Conservation (phyloP, 768 basidiomycete species). For the Rhodotorula sphaerocarpa region DNA sequence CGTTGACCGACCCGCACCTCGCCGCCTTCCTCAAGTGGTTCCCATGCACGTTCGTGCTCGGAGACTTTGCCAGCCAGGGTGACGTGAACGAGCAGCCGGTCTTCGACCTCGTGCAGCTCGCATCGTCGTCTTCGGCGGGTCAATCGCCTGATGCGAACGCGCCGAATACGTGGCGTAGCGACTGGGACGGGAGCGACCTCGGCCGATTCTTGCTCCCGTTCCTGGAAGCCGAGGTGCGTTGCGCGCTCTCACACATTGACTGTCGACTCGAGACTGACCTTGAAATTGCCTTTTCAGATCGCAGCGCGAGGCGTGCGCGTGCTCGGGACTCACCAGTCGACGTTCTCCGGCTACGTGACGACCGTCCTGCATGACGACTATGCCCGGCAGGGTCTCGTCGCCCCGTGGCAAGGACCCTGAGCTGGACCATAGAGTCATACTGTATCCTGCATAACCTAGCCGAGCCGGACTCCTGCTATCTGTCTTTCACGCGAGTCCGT, state of each 20-base stretch:
- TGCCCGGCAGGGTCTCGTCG: neutral
- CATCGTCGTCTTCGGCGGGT: too few species aligned
- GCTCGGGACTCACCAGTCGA: conserved; percentile 14
- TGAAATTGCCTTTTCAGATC: neutral
- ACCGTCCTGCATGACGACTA: conserved; percentile 14
- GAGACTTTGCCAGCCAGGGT: conserved; percentile 46
- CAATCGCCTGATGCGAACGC: neutral
- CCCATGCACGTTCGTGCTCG: conserved; percentile 57
- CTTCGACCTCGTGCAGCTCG: neutral
- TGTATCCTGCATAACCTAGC: too few species aligned
- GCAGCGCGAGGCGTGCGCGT: conserved; percentile 11
- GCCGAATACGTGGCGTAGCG: conserved; percentile 11
- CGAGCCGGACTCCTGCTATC: too few species aligned
- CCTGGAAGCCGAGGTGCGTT: conserved; percentile 24
- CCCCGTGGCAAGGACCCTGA: neutral
- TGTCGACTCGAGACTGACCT: too few species aligned
- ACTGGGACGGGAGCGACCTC: conserved; percentile 16
- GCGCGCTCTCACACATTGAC: too few species aligned
- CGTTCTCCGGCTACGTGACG: conserved; percentile 7
- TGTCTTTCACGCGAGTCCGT: too few species aligned
- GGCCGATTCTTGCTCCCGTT: conserved; percentile 13
- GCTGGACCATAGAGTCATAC: too few species aligned
- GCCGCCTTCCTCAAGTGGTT: conserved; percentile 51
- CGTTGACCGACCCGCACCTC: conserved; percentile 48
- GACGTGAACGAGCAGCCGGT: neutral